Evolutionary conservation across 441 rosid genomes (phyloP).

Genomic region (Arabidopsis hybrid): DNA sequence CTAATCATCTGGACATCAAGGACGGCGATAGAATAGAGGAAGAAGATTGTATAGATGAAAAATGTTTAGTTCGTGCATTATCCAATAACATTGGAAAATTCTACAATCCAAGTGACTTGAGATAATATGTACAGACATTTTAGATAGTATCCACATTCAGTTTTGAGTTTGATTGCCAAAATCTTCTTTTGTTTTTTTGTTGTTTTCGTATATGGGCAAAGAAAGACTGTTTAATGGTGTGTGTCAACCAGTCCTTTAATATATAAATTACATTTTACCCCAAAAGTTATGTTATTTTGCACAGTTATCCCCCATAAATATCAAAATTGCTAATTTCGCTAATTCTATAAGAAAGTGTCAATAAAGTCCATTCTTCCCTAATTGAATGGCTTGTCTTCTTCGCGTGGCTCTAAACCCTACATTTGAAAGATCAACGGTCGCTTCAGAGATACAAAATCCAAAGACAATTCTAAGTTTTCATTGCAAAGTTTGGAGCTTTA

Average conservation of each 20-base stretch:
- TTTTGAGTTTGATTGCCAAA: slow-evolving; percentile 15
- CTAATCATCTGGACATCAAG: slow-evolving; percentile 13
- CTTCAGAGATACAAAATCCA: slow-evolving; percentile 23
- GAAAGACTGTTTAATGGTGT: not conserved
- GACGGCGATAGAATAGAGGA: slow-evolving; percentile 21
- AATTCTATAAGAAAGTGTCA: not conserved
- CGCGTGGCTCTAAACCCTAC: slow-evolving; percentile 33
- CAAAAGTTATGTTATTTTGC: not conserved
- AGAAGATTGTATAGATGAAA: slow-evolving; percentile 36
- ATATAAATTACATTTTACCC: too few relatives aligned
- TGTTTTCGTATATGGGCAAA: too few relatives aligned
- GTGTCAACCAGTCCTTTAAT: not conserved
- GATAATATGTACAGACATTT: slow-evolving; percentile 28
- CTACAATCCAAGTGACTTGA: slow-evolving; percentile 30
- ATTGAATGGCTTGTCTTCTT: slow-evolving; percentile 25
- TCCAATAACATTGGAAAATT: slow-evolving; percentile 21
- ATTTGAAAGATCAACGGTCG: slow-evolving; percentile 40
- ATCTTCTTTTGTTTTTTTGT: not conserved
- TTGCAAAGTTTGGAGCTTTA: slow-evolving; percentile 24
- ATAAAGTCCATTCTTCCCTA: not conserved
- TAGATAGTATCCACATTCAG: slow-evolving; percentile 27
- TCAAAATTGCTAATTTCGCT: not conserved
- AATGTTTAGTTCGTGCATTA: slow-evolving; percentile 28
- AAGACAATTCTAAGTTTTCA: not conserved
- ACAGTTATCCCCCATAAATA: not conserved